phyloP scores from a whole-genome alignment of 2,329 filamentous ascomycete species.

The Thielaviopsis cerberus region DNA sequence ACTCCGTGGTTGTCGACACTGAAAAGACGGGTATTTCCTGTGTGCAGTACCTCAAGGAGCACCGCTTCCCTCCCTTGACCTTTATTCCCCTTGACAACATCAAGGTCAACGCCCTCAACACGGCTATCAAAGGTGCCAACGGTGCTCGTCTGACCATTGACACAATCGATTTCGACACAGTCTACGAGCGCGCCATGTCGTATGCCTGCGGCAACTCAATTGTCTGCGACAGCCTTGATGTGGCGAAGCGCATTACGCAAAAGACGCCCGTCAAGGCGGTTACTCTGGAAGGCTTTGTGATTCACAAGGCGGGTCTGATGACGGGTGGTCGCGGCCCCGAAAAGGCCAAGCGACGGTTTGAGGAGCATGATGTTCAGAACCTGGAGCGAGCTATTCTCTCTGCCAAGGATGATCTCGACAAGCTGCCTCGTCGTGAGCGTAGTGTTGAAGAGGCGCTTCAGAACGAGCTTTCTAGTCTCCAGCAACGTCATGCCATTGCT shows the following conservation, averaged over 20 bases:
- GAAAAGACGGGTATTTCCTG: conserved; percentile 89
- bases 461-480: conserved; percentile 60
- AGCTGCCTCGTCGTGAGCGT: conserved; percentile 61
- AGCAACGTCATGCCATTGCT: conserved; percentile 53
- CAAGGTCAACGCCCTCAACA: conserved; percentile 79
- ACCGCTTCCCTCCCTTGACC: conserved; percentile 69
- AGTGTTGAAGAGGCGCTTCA: conserved; percentile 65
- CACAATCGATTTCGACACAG: conserved; percentile 80
- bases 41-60: conserved; percentile 82
- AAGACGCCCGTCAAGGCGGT: conserved; percentile 84
- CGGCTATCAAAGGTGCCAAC: conserved; percentile 73
- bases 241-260: conserved; percentile 73
- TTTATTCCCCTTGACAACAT: conserved; percentile 96
- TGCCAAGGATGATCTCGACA: conserved; percentile 57
- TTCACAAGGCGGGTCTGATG: conserved; percentile 92
- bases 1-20: conserved; percentile 85
- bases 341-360: conserved; percentile 66
- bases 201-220: conserved; percentile 91
- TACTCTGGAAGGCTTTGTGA: conserved; percentile 84
- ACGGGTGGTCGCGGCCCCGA: conserved; percentile 76
- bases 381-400: conserved; percentile 61
- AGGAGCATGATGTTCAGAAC: conserved; percentile 75
- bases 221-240: conserved; percentile 71
- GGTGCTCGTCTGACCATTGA: conserved; percentile 83
- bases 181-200: conserved; percentile 76